Conservation (phyloP, 1,284 basidiomycete species). For the Melampsora americana region DNA sequence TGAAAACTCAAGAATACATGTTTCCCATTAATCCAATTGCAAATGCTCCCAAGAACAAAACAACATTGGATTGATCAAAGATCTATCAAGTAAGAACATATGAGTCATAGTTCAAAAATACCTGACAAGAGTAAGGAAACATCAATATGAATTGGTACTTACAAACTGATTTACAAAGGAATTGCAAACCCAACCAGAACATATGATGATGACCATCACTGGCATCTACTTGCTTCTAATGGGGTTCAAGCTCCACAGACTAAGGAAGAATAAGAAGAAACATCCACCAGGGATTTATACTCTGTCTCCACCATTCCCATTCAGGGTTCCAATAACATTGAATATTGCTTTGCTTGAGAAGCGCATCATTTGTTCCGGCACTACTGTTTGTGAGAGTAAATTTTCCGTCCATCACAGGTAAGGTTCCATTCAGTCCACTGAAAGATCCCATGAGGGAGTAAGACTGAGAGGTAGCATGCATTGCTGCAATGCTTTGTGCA, state of each 20-base stretch:
- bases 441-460: conserved; percentile 65
- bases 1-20: conserved; percentile 74
- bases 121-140: conserved; percentile 56
- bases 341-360: conserved; percentile 52
- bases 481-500: conserved; percentile 62
- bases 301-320: conserved; percentile 73
- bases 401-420: conserved; percentile 64
- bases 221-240: conserved; percentile 66
- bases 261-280: conserved; percentile 70
- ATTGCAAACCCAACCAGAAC: conserved; percentile 63
- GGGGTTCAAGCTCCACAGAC: conserved; percentile 73
- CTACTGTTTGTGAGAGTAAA: conserved; percentile 70
- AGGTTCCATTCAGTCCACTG: conserved; percentile 63
- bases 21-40: conserved; percentile 78
- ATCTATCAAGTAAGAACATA: conserved; percentile 61
- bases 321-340: conserved; percentile 66
- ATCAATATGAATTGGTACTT: background rate
- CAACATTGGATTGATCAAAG: conserved; percentile 76
- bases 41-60: conserved; percentile 80
- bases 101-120: conserved; percentile 72
- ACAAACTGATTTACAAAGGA: conserved; percentile 56
- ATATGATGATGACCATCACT: conserved; percentile 81
- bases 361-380: conserved; percentile 47
- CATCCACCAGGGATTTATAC: conserved; percentile 71
- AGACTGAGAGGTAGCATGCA: conserved; percentile 59